Evolutionary conservation across 331 rosid genomes (phyloP).

Genomic region (Acacia concinna): DNA sequence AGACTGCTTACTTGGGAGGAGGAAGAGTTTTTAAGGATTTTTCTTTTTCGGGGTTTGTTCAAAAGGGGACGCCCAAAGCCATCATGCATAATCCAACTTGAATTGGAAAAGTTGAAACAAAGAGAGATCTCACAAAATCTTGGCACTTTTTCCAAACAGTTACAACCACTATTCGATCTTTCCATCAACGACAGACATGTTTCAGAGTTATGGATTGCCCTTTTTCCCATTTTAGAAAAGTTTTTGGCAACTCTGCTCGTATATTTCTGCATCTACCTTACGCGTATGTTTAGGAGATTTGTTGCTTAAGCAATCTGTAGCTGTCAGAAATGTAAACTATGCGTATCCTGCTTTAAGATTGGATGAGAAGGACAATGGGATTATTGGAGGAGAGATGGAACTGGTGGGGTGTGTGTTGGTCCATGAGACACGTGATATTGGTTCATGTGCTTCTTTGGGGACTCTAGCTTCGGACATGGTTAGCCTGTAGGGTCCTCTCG

Average conservation of each 20-base stretch:
- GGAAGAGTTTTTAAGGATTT: constrained; percentile 53
- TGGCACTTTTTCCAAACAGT: constrained; percentile 68
- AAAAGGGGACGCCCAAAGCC: constrained; percentile 51
- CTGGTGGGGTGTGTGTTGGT: constrained; percentile 64
- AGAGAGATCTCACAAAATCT: constrained; percentile 76
- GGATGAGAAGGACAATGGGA: constrained; percentile 58
- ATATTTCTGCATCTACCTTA: constrained; percentile 43
- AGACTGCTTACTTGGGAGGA: constrained; percentile 69
- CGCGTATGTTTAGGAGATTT: constrained; percentile 48
- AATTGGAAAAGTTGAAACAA: constrained; percentile 61
- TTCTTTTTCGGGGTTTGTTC: constrained; percentile 48
- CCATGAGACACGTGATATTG: constrained; percentile 49
- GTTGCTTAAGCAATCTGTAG: constrained; percentile 25
- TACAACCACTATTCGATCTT: constrained; percentile 49
- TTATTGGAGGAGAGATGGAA: constrained; percentile 41
- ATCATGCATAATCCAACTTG: constrained; percentile 68
- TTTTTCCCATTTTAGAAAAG: constrained; percentile 59
- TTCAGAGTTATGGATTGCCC: constrained; percentile 42
- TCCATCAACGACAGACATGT: constrained; percentile 50
- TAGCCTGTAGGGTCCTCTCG: constrained; percentile 56
- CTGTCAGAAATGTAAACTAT: constrained; percentile 56
- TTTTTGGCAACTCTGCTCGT: constrained; percentile 31
- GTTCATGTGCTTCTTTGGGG: constrained; percentile 49
- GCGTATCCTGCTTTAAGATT: constrained; percentile 77
- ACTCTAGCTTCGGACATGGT: constrained; percentile 35